Conservation (phyloP, 768 basidiomycete genomes). For the Russula vinacea region DNA sequence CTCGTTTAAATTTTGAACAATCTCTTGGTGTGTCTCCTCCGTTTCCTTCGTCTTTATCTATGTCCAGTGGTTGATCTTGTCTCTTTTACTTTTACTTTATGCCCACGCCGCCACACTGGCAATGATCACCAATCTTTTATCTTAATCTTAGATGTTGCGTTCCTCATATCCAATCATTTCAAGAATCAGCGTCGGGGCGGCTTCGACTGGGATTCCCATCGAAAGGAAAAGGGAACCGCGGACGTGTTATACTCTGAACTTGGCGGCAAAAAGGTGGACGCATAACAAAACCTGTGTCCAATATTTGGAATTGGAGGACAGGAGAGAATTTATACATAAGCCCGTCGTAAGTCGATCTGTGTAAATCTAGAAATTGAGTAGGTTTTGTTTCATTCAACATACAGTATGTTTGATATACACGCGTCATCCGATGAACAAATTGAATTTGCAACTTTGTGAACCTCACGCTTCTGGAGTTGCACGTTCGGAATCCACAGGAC, state of each 20-base stretch:
- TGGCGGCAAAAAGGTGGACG: constrained; percentile 30
- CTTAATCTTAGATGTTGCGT: constrained; percentile 63
- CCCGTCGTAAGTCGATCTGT: no score
- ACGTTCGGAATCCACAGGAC: no score
- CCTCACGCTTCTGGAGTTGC: no score
- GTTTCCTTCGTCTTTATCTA: neutral
- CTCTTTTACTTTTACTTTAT: neutral
- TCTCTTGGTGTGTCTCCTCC: constrained; percentile 65
- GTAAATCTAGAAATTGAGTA: no score
- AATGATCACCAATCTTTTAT: neutral
- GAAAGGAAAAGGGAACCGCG: constrained; percentile 26
- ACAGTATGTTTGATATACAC: no score
- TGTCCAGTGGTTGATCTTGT: neutral
- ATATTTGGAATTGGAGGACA: neutral
- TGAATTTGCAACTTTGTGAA: no score
- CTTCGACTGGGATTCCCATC: constrained; percentile 20
- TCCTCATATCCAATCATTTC: constrained; percentile 77
- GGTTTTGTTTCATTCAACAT: no score
- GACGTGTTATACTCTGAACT: constrained; percentile 38
- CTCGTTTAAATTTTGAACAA: constrained; percentile 90
- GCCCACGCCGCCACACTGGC: neutral
- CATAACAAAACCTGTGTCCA: neutral
- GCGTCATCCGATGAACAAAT: no score
- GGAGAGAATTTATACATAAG: neutral
- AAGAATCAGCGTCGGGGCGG: constrained; percentile 53